These are phyloP conservation scores for Ramaria sp. DNA, from an alignment of 768 basidiomycete species.

Conservation along the genomic window DNA sequence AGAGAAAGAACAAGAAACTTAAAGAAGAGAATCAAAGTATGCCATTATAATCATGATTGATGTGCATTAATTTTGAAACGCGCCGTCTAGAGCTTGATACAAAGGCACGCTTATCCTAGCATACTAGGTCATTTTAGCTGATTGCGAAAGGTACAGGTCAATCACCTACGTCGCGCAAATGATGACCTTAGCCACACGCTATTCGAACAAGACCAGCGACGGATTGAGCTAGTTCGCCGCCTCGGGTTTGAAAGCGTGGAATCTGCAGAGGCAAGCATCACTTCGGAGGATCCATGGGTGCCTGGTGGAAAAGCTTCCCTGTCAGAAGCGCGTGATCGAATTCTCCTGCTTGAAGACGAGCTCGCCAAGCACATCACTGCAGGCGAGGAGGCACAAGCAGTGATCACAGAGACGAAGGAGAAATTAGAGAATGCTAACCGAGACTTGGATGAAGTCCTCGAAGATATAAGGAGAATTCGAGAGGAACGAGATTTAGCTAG, in stretches of 20 bases:
- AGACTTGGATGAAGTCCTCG: not conserved
- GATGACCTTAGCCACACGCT: not conserved
- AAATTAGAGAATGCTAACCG: not conserved
- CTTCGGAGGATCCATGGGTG: constrained; percentile 1
- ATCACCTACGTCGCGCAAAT: not conserved
- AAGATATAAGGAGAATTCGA: constrained; percentile 1
- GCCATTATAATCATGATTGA: not conserved
- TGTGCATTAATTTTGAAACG: not conserved
- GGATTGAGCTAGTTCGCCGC: not conserved
- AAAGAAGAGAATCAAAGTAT: not conserved
- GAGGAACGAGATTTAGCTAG: constrained; percentile 1
- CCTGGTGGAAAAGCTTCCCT: not conserved
- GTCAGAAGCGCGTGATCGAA: not conserved
- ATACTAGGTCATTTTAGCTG: not conserved
- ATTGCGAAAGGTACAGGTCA: not conserved
- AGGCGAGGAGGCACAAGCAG: not conserved
- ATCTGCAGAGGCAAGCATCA: not conserved
- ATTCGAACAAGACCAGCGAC: constrained; percentile 3
- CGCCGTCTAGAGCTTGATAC: not conserved
- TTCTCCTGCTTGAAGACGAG: constrained; percentile 2
- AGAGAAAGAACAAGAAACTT: not conserved
- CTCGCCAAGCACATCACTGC: constrained; percentile 3
- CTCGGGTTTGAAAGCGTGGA: not conserved
- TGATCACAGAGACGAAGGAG: not conserved
- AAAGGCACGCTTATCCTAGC: not conserved